phyloP scores from a whole-genome alignment of 352 stramenopile species.

The Thalassiosira hispida region DNA sequence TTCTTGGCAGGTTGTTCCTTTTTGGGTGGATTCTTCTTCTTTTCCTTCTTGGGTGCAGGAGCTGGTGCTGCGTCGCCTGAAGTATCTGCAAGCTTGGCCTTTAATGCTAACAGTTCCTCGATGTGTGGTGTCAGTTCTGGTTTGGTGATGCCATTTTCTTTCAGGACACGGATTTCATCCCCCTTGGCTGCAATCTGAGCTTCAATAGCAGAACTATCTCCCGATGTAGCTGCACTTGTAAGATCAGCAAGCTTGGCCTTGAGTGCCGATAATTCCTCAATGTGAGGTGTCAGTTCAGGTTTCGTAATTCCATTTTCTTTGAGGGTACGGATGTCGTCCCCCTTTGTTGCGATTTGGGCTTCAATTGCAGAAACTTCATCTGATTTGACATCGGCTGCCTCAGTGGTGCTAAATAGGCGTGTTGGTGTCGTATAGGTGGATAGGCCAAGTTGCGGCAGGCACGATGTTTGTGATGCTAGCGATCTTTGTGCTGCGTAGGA shows the following conservation, averaged over 20 bases:
- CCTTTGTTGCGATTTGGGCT: constrained; percentile 69
- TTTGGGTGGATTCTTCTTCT: constrained; percentile 43
- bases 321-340: constrained; percentile 81
- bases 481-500: not conserved
- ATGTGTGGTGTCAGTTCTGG: constrained; percentile 68
- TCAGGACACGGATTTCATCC: constrained; percentile 83
- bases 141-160: constrained; percentile 80
- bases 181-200: constrained; percentile 69
- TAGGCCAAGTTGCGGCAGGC: not conserved
- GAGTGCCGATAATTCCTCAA: constrained; percentile 75
- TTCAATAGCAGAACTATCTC: too few species aligned
- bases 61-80: constrained; percentile 1
- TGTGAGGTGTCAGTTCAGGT: constrained; percentile 63
- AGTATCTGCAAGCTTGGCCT: constrained; percentile 61
- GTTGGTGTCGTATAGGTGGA: not conserved
- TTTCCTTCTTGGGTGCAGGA: constrained; percentile 13
- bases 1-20: constrained; percentile 29
- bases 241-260: constrained; percentile 69
- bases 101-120: constrained; percentile 76
- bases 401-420: not conserved
- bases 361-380: not conserved
- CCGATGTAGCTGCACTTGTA: too few species aligned
- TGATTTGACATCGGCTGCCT: not conserved
- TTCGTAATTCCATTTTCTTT: constrained; percentile 83
- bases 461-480: not conserved